Conservation (phyloP, 768 basidiomycete genomes). For the Panus rudis region DNA sequence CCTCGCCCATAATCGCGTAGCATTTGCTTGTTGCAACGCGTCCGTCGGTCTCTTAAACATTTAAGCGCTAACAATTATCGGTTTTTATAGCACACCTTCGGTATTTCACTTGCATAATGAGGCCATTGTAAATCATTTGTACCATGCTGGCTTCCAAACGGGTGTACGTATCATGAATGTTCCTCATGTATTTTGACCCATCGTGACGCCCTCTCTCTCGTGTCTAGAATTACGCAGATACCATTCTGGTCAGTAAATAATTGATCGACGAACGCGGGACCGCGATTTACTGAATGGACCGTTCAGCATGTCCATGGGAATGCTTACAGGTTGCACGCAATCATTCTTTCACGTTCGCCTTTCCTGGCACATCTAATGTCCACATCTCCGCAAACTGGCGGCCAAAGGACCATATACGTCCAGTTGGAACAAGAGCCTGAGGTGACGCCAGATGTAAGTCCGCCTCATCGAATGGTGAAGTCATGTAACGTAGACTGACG, state of each 20-base stretch:
- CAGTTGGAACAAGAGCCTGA: conserved; percentile 73
- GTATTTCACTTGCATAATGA: conserved; percentile 65
- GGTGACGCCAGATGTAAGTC: conserved; percentile 75
- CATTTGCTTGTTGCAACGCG: too few relatives aligned
- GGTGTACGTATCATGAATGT: conserved; percentile 49
- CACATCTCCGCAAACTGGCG: conserved; percentile 61
- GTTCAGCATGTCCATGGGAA: conserved; percentile 66
- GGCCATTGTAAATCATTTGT: conserved; percentile 71
- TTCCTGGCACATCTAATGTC: conserved; percentile 86
- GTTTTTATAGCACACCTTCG: too few relatives aligned
- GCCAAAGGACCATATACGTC: conserved; percentile 65
- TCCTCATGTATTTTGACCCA: neutral
- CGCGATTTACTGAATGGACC: neutral
- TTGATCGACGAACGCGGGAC: neutral
- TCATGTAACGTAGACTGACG: conserved; percentile 11
- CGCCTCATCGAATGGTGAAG: neutral
- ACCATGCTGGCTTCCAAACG: conserved; percentile 73
- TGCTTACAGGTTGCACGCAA: conserved; percentile 72
- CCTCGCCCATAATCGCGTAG: too few relatives aligned
- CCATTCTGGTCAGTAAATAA: conserved; percentile 53
- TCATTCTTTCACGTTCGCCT: conserved; percentile 83
- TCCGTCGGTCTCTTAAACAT: too few relatives aligned
- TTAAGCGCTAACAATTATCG: too few relatives aligned
- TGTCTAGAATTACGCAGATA: conserved; percentile 74
- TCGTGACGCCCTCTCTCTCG: conserved; percentile 1